Base-by-base conservation (phyloP, 371 early-diverging fungal genomes). In the Rhizopus arrhizus region DNA sequence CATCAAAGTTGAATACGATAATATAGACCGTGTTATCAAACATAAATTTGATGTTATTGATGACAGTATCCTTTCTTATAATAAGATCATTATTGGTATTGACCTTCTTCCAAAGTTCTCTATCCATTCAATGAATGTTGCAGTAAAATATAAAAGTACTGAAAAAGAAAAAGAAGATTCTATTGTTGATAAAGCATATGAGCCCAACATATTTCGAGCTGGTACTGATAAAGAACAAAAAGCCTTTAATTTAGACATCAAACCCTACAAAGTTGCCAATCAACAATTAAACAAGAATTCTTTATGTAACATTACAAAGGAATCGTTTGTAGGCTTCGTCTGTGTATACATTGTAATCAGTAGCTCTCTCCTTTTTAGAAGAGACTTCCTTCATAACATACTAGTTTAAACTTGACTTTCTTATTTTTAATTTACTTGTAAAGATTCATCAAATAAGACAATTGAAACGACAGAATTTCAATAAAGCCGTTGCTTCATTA, bases 41-140 rank as follows among this genome's bases (percentile, higher is more conserved):
- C 61, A 61, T 13, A 53, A 49, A 13, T 61, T 61, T 42, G 55
- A 61, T 28, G 31, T 61, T 41, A 48, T 61, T 32, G 53, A 38
- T 33, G 49, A 49, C 38, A 4, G n/a, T 4, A 9, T 29, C 13
- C 3, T 48, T 3, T 34, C 42, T 3, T 15, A 29, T 4, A 2
- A 33, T 8, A 29, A 55, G 22, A 28, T 56, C 13, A 9, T 56
- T 9, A 13, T 56, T 42, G 62, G 62, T 12, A 9, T 32, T 10
- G 62, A 62, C 50, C 43, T 62, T 4, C 15, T 62, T 16, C 62
- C 56, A 13, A 55, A 62, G 22, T 11, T 62, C 11, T 28, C 22
- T 8, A 51, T 56, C 34, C 34, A 16, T 16, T 41, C 56, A 16
- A 34, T 47, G 3, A 56, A 56, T 56, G 56, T 62, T 7, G 62